Conservation (phyloP, 208 protist species). For the Trypanosoma melophagium region DNA sequence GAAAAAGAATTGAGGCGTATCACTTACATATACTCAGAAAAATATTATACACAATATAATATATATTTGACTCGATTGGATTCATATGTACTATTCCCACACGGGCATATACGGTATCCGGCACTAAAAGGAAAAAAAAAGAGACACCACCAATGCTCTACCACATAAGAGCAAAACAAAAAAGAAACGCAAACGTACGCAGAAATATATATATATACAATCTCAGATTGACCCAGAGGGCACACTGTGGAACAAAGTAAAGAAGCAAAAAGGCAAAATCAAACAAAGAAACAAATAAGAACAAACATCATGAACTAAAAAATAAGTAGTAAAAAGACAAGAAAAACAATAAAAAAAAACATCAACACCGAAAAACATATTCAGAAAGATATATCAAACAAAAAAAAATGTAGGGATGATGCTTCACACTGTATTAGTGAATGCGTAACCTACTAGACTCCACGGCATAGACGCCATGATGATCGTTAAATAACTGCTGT, state of each 20-base stretch:
- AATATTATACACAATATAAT: too few species aligned
- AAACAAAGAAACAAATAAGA: slow-evolving; percentile 10
- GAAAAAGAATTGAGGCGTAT: too few species aligned
- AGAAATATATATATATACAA: too few species aligned
- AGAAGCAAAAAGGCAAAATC: neutral
- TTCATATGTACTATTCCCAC: too few species aligned
- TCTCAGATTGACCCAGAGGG: too few species aligned
- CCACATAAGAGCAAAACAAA: too few species aligned
- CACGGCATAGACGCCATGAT: slow-evolving; percentile 74
- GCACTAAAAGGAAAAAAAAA: too few species aligned
- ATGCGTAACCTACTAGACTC: slow-evolving; percentile 69
- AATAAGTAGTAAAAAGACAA: neutral
- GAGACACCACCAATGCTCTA: too few species aligned
- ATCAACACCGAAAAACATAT: neutral
- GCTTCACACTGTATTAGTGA: slow-evolving; percentile 17
- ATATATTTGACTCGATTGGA: too few species aligned
- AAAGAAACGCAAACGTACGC: too few species aligned
- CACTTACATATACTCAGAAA: too few species aligned
- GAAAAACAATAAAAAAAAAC: neutral
- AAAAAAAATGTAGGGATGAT: neutral
- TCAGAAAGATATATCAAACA: slow-evolving; percentile 8
- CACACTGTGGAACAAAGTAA: neutral
- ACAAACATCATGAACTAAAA: neutral
- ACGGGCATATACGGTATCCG: too few species aligned
- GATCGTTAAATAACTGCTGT: slow-evolving; percentile 62